These are phyloP conservation scores for Choiromyces venosus DNA, from an alignment of 495 filamentous ascomycete genomes.

Conservation along the genomic window DNA sequence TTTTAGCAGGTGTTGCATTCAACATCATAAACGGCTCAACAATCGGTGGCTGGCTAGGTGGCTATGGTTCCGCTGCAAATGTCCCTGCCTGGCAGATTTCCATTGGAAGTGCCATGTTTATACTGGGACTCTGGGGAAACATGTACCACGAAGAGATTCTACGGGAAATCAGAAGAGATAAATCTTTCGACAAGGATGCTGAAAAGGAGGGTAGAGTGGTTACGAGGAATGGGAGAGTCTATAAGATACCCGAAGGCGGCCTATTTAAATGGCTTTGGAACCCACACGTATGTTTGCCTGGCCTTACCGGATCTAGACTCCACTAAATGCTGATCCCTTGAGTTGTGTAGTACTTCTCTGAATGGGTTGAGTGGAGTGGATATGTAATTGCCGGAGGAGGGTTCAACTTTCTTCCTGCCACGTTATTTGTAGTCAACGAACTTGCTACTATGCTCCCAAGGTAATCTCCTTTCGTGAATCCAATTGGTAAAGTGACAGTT, in stretches of 20 bases:
- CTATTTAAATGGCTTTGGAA: slow-evolving; percentile 77
- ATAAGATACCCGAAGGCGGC: slow-evolving; percentile 76
- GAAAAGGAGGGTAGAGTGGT: slow-evolving; percentile 43
- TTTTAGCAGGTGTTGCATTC: slow-evolving; percentile 57
- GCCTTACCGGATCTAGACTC: not conserved
- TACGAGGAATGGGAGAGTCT: slow-evolving; percentile 66
- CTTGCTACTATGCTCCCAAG: slow-evolving; percentile 79
- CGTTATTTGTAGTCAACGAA: slow-evolving; percentile 79
- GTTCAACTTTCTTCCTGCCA: slow-evolving; percentile 61
- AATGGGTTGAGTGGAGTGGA: slow-evolving; percentile 94
- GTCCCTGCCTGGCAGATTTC: slow-evolving; percentile 46
- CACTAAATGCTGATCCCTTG: slow-evolving; percentile 3
- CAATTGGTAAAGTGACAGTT: not conserved
- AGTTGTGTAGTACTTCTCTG: slow-evolving; percentile 60
- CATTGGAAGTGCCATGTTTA: slow-evolving; percentile 50
- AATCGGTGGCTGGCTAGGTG: slow-evolving; percentile 73
- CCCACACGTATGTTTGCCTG: slow-evolving; percentile 56
- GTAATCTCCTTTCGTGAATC: slow-evolving; percentile 4
- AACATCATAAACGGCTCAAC: slow-evolving; percentile 72
- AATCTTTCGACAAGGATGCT: slow-evolving; percentile 39
- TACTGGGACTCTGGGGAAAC: slow-evolving; percentile 67
- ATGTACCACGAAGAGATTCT: slow-evolving; percentile 77
- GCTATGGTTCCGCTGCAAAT: slow-evolving; percentile 61
- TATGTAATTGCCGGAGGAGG: slow-evolving; percentile 66
- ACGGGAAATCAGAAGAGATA: slow-evolving; percentile 63